Percentiles rank a stretch among this genome's conserved stretches.
phyloP scores from a whole-genome alignment of 257 asterid species.

The Leptodermis oblonga region DNA sequence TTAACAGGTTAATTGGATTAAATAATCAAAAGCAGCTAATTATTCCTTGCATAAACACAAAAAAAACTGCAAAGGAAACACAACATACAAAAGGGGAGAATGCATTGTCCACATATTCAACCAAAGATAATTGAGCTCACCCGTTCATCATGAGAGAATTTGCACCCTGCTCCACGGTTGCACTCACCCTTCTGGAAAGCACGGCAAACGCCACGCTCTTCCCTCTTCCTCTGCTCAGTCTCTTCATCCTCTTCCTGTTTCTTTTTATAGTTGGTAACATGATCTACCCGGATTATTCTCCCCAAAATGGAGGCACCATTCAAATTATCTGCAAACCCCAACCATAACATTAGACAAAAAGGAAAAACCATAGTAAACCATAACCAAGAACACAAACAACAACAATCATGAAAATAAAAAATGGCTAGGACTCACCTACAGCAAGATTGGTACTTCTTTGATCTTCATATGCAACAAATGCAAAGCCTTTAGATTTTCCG shows the following conservation, averaged over 20 bases:
- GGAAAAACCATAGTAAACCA: background rate
- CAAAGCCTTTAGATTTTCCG: constrained; percentile 94
- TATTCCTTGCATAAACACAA: background rate
- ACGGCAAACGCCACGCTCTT: constrained; percentile 91
- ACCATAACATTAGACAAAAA: background rate
- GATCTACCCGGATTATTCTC: constrained; percentile 83
- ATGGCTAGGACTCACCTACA: constrained; percentile 55
- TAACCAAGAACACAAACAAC: background rate
- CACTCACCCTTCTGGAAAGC: constrained; percentile 92
- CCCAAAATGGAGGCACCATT: constrained; percentile 86
- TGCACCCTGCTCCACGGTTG: constrained; percentile 81
- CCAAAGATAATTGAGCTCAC: constrained; percentile 31
- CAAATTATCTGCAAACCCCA: constrained; percentile 54
- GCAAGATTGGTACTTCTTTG: constrained; percentile 94
- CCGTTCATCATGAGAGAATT: constrained; percentile 86
- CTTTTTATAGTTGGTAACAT: constrained; percentile 70
- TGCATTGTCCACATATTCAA: background rate
- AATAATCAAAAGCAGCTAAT: background rate
- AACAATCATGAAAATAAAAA: background rate
- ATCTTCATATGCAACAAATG: constrained; percentile 93
- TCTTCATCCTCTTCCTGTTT: constrained; percentile 96
- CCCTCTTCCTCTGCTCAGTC: constrained; percentile 75
- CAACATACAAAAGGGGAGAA: background rate
- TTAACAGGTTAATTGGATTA: background rate
- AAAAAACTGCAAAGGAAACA: background rate